phyloP scores from a whole-genome alignment of 441 rosid genomes.

The Viola pubescens region DNA sequence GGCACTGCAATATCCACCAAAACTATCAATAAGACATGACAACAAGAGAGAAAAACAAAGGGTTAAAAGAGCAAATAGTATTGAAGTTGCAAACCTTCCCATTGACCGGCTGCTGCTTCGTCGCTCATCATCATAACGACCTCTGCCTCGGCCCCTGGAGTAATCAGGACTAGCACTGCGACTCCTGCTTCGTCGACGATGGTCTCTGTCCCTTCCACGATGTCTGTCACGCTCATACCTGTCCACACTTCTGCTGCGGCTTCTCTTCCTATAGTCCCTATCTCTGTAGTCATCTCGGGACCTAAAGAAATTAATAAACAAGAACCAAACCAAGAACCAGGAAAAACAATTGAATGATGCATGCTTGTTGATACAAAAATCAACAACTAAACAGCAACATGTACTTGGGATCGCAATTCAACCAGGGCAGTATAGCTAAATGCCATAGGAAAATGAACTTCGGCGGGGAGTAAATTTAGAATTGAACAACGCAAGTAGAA shows the following conservation, averaged over 20 bases:
- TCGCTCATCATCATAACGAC: constrained; percentile 43
- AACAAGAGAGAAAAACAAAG: neutral
- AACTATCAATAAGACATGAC: neutral
- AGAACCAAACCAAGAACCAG: neutral
- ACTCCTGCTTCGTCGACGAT: constrained; percentile 42
- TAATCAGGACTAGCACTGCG: constrained; percentile 50
- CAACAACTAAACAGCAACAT: neutral
- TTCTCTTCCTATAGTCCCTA: constrained; percentile 36
- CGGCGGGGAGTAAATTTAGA: too few relatives aligned
- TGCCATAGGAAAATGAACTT: too few relatives aligned
- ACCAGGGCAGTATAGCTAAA: too few relatives aligned
- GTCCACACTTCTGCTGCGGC: constrained; percentile 54
- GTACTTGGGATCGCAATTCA: too few relatives aligned
- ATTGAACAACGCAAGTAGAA: too few relatives aligned
- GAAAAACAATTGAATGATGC: neutral
- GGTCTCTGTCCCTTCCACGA: constrained; percentile 44
- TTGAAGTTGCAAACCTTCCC: constrained; percentile 27
- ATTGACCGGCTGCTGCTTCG: constrained; percentile 36
- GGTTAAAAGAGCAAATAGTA: neutral
- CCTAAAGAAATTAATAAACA: constrained; percentile 20
- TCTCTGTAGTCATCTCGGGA: constrained; percentile 41
- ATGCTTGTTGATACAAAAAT: neutral
- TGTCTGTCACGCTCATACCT: constrained; percentile 39
- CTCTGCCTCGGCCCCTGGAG: constrained; percentile 32
- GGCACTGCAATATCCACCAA: constrained; percentile 12